Percentiles rank a stretch among this genome's conserved stretches.
phyloP scores from a whole-genome alignment of 2,329 filamentous ascomycete genomes.

The Colletotrichum kahawae region DNA sequence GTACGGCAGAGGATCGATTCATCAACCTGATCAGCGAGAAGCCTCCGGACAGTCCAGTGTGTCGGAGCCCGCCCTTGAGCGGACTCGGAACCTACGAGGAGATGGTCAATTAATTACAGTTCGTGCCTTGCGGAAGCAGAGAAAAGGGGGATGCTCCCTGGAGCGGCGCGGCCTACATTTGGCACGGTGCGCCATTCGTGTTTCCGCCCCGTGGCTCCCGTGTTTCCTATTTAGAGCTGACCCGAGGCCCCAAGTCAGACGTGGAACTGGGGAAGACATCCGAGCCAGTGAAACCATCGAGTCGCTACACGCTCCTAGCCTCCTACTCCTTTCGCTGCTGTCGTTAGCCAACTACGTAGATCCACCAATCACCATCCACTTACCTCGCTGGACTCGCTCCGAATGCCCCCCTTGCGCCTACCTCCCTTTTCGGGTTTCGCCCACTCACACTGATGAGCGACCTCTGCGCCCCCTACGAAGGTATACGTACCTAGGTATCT shows the following conservation, averaged over 20 bases:
- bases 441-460: not conserved
- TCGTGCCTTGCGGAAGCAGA: not conserved
- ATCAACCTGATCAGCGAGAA: not conserved
- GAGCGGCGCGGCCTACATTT: not conserved
- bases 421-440: not conserved
- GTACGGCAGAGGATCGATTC: not conserved
- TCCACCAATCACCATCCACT: constrained; percentile 1
- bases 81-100: not conserved
- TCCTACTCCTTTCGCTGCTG: not conserved
- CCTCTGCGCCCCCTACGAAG: not conserved
- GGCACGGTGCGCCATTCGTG: not conserved
- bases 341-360: not conserved
- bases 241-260: not conserved
- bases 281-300: constrained; percentile 16
- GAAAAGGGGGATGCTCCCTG: not conserved
- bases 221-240: constrained; percentile 5
- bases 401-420: not conserved
- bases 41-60: not conserved
- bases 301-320: not conserved
- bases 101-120: not conserved
- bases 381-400: not conserved
- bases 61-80: not conserved
- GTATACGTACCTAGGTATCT: not conserved
- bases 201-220: not conserved
- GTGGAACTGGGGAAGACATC: not conserved